phyloP scores from a whole-genome alignment of 305 asterid species.

The Rubia peregrina region DNA sequence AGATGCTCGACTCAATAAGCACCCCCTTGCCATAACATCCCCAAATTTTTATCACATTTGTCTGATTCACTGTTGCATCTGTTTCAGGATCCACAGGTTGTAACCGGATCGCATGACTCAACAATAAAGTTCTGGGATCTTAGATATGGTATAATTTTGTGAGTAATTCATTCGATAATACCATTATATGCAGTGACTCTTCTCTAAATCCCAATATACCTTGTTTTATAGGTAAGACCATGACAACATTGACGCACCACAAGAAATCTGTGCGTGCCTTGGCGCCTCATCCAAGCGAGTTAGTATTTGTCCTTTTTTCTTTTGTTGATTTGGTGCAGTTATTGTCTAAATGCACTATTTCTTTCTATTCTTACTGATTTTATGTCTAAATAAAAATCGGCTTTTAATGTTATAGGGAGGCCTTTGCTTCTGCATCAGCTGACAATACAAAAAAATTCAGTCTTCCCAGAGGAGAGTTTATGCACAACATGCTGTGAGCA shows the following conservation, averaged over 20 bases:
- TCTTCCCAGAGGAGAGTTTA: slow-evolving; percentile 93
- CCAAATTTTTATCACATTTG: not conserved
- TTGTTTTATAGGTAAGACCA: slow-evolving; percentile 65
- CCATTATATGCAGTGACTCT: slow-evolving; percentile 10
- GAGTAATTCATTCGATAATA: not conserved
- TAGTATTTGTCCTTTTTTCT: slow-evolving; percentile 20
- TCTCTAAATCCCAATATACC: slow-evolving; percentile 15
- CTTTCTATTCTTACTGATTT: slow-evolving; percentile 10
- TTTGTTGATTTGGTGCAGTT: slow-evolving; percentile 6
- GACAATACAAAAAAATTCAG: slow-evolving; percentile 85
- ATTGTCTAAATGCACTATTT: not conserved
- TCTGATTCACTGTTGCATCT: slow-evolving; percentile 20
- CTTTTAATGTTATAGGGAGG: slow-evolving; percentile 48
- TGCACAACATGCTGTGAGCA: slow-evolving; percentile 98
- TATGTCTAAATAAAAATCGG: not conserved
- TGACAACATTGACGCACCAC: slow-evolving; percentile 92
- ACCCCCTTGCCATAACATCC: not conserved
- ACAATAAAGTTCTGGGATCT: slow-evolving; percentile 99
- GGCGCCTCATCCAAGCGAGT: slow-evolving; percentile 91
- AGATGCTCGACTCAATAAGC: no score
- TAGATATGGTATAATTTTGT: slow-evolving; percentile 54
- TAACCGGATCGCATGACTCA: slow-evolving; percentile 96
- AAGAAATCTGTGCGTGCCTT: slow-evolving; percentile 96
- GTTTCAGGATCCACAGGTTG: slow-evolving; percentile 93
- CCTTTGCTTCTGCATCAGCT: slow-evolving; percentile 95